Evolutionary conservation across 2,329 filamentous ascomycete genomes (phyloP), one percentile per base, ranked within the genome.

Genomic region (Colletotrichum eremochloae): DNA sequence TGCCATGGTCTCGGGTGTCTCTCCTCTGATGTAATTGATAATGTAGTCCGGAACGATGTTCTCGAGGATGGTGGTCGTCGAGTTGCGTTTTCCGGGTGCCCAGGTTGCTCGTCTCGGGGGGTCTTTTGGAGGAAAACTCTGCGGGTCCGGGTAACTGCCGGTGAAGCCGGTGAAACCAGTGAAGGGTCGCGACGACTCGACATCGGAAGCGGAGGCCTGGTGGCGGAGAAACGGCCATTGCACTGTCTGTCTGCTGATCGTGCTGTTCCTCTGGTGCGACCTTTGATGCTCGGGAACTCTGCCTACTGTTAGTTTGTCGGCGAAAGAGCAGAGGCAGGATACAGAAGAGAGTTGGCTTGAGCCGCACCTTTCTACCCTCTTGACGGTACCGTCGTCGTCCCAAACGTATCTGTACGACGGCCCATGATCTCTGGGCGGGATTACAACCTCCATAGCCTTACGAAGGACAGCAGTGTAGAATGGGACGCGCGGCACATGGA

Each of bases 11-110:
- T 88, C 86, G 18, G 87, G 86, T 2, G 87, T 89, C 78, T 89
- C 87, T 57, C 87, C 87, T 52, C 86, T 84, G 73, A 89, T 82
- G 76, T 86, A 89, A 77, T 88, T 86, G 73, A 87, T 81, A 52
- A 89, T 84, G 74, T 89, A 89, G 78, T 89, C 87, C 11, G 87
- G 87, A 20, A 89, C 83, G 42, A 88, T 81, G 66, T 85, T 83
- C 38, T 75, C 74, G 38, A 75, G 65, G 6, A 75, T 42, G 3
- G 72, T 74, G 14, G 52, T 46, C 11, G 74, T 67, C n/a, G 72
- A 74, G 31, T 73, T 69, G 12, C 68, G 74, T 60, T 74, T 74
- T 33, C 68, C 72, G 29, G 63, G 68, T 18, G 73, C 72, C 74
- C 74, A 75, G 29, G 74, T 75, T 18, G 72, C 68, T 62, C 74